These are phyloP conservation scores for Penicillium silybi DNA, from an alignment of 495 filamentous ascomycete genomes.

Conservation along the genomic window DNA sequence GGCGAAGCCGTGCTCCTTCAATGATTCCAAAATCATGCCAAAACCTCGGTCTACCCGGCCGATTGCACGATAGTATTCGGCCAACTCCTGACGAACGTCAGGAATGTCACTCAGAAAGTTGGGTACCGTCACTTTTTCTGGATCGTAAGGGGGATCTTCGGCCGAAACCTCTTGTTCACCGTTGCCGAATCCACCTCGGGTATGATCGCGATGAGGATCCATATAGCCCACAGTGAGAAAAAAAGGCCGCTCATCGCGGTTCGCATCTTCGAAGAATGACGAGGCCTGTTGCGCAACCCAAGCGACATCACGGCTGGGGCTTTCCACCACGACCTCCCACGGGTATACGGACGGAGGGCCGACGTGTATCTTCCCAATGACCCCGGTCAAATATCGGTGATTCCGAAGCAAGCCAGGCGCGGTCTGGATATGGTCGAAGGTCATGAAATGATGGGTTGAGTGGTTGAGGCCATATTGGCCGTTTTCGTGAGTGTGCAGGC, in stretches of 20 bases:
- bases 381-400: conserved; percentile 36
- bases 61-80: conserved; percentile 41
- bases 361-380: conserved; percentile 47
- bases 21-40: conserved; percentile 34
- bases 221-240: conserved; percentile 41
- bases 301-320: conserved; percentile 29
- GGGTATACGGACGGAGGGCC: conserved; percentile 36
- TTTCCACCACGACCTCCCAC: conserved; percentile 38
- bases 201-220: conserved; percentile 43
- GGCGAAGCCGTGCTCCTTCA: conserved; percentile 18
- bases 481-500: conserved; percentile 44
- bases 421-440: conserved; percentile 39
- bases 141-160: too few relatives aligned
- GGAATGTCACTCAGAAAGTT: conserved; percentile 34
- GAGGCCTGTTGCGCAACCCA: conserved; percentile 30
- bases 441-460: conserved; percentile 38
- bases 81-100: conserved; percentile 33
- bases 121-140: conserved; percentile 31
- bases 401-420: conserved; percentile 34
- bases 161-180: too few relatives aligned
- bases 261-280: conserved; percentile 32
- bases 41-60: conserved; percentile 38
- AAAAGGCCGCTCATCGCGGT: conserved; percentile 26
- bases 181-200: conserved; percentile 42
- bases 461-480: conserved; percentile 42